Conservation (phyloP, 192 early-diverging fungal genomes). For the Paraglomus brasilianum region DNA sequence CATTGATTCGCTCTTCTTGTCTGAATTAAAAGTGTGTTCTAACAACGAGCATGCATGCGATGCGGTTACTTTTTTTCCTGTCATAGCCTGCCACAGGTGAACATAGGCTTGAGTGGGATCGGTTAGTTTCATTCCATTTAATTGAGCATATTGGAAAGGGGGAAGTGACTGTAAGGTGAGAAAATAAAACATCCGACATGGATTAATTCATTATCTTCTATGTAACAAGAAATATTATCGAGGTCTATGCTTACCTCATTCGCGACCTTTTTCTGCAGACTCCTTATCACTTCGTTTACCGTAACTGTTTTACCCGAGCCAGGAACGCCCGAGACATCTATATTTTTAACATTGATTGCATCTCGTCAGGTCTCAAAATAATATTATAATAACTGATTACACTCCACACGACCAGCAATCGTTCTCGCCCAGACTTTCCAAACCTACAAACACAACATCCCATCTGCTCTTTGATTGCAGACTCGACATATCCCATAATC, state of each 20-base stretch:
- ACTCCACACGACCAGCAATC: background rate
- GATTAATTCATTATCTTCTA: no score
- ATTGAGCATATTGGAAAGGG: constrained; percentile 87
- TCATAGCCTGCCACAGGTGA: constrained; percentile 75
- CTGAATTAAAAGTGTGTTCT: constrained; percentile 61
- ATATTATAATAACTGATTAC: background rate
- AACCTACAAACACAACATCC: constrained; percentile 84
- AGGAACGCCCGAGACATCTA: constrained; percentile 93
- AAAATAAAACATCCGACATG: constrained; percentile 1
- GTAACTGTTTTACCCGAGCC: constrained; percentile 99
- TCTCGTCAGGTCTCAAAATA: background rate
- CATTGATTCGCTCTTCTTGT: background rate
- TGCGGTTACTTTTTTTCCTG: constrained; percentile 60
- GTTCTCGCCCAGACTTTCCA: background rate
- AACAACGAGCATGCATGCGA: constrained; percentile 78
- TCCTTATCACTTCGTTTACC: constrained; percentile 78
- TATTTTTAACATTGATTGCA: background rate
- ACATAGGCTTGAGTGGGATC: constrained; percentile 88
- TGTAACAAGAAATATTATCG: no score
- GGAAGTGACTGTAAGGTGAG: constrained; percentile 48
- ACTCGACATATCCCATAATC: constrained; percentile 71
- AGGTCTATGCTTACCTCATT: constrained; percentile 52
- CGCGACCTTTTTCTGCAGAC: constrained; percentile 59
- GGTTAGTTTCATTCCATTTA: constrained; percentile 97
- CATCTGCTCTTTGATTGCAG: constrained; percentile 76